Base-by-base conservation (phyloP, 2,329 filamentous ascomycete genomes). In the Aspergillus melleus region DNA sequence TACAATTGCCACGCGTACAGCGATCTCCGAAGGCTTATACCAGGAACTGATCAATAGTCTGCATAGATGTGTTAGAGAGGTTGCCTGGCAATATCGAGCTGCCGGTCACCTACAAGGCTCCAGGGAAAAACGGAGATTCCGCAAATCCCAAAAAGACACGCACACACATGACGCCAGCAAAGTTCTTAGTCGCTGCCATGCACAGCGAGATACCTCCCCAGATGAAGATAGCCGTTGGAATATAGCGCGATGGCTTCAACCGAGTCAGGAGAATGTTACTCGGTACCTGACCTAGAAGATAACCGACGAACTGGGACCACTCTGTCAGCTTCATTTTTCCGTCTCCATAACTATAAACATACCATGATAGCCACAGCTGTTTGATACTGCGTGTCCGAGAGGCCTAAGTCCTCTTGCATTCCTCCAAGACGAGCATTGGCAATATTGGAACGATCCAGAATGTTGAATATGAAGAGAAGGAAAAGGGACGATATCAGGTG, bases 1-100 rank as follows among this genome's bases (percentile, higher is more conserved):
- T 44, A 81, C 75, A 61, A 77, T 74, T 0, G 79, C 77, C 46
- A 80, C 79, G 4, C 80, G 71, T 19, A 76, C 67, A 0, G 77
- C 76, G 19, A 82, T 69, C 56, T 90, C 89, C 62, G 85, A 84
- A 47, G 88, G 81, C 0, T 86, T 90, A 67, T 91, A 91, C 88
- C 88, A 90, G 57, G 72, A 64, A 0, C 72, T 75, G 0, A 79
- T 62, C 44, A 64, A 30, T 2, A 61, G 58, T 39, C 61, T 64
- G 57, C 9, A 8, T 6, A 22, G 1, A 8, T 32, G 29, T 49
- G 22, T 49, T 29, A 16, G 11, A 14, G 2, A 2, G 26, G 2
- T 29, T 29, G 8, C 26, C 26, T 29, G 26, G 9, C 19, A 12
- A 10, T 6, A n/a, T 32, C 8, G 19, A 1, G 22, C 2, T n/a